These are phyloP conservation scores for Exophiala viscosa DNA, from an alignment of 2,329 filamentous ascomycete genomes.

Conservation along the genomic window DNA sequence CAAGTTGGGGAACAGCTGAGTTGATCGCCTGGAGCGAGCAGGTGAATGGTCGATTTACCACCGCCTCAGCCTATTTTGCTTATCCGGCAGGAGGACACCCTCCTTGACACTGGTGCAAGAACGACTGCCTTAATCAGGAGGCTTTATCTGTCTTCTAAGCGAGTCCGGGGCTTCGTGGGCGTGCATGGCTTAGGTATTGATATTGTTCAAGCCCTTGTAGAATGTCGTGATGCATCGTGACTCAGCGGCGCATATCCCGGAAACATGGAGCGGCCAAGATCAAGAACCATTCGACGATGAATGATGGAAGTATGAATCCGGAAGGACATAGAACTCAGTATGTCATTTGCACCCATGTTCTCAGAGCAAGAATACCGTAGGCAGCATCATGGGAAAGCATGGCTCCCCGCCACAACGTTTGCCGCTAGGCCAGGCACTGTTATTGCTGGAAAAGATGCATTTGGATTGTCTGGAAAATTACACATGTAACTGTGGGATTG, in stretches of 20 bases:
- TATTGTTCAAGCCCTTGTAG: background rate
- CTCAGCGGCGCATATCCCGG: conserved; percentile 7
- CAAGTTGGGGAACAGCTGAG: background rate
- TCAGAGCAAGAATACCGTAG: no score
- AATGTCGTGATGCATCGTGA: conserved; percentile 15
- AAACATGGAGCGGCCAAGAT: no score
- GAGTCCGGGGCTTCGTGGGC: conserved; percentile 9
- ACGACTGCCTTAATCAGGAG: background rate
- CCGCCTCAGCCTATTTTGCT: no score
- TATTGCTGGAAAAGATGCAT: conserved; percentile 4
- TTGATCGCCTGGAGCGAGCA: no score
- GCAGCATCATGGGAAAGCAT: no score
- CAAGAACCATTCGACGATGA: background rate
- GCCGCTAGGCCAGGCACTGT: background rate
- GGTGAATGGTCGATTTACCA: no score
- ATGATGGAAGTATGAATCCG: no score
- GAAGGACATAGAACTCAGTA: no score
- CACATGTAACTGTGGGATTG: conserved; percentile 25
- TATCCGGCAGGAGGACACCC: no score
- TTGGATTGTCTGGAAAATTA: conserved; percentile 19
- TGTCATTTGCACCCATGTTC: no score
- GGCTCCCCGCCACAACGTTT: background rate
- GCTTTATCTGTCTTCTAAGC: background rate
- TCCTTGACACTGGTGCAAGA: no score
- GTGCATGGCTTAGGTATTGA: background rate